These are phyloP conservation scores for Ophiosphaerella korrae DNA, from an alignment of 2,329 filamentous ascomycete species.

Conservation along the genomic window DNA sequence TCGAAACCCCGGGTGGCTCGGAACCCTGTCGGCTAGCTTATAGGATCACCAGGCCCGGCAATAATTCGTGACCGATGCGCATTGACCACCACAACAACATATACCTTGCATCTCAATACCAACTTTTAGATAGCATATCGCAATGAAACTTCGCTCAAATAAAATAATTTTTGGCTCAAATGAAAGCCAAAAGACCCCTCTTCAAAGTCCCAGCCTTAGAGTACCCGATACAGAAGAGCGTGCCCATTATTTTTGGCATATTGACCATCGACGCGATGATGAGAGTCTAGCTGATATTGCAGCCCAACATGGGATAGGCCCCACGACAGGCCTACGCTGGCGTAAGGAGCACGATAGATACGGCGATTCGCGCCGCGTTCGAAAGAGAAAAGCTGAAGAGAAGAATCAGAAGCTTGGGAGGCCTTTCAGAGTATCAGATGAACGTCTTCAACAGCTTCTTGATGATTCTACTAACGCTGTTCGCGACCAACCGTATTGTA, in stretches of 20 bases:
- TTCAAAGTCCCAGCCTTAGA: too few species aligned
- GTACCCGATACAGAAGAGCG: not conserved
- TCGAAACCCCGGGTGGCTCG: too few species aligned
- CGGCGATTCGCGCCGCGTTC: not conserved
- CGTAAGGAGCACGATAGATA: not conserved
- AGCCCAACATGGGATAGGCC: not conserved
- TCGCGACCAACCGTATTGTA: not conserved
- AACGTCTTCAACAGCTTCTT: not conserved
- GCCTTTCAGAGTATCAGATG: not conserved
- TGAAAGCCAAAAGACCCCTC: too few species aligned
- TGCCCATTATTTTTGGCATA: conserved; percentile 1
- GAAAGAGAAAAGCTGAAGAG: conserved; percentile 1
- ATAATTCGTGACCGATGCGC: too few species aligned
- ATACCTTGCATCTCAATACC: too few species aligned
- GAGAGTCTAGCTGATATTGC: not conserved
- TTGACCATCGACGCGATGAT: not conserved
- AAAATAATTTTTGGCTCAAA: too few species aligned
- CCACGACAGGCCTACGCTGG: not conserved
- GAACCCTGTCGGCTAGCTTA: too few species aligned
- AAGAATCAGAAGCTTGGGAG: not conserved
- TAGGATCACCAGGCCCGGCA: too few species aligned
- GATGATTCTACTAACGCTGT: not conserved
- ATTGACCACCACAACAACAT: too few species aligned
- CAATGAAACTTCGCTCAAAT: too few species aligned
- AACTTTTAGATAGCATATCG: too few species aligned